These are phyloP conservation scores for Capsicum rhomboideum DNA, from an alignment of 257 asterid species.

Conservation along the genomic window DNA sequence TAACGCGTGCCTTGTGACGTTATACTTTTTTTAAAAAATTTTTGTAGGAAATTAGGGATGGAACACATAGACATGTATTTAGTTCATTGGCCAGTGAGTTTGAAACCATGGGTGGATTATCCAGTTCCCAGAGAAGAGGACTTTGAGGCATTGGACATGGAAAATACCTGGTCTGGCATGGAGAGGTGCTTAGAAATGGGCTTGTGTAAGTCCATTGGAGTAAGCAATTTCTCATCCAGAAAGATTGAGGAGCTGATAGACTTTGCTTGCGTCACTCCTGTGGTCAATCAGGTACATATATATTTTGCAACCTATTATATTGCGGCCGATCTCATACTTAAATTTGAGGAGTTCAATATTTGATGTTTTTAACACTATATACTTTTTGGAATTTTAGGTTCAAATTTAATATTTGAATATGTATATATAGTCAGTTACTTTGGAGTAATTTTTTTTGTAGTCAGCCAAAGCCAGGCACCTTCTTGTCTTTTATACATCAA, in stretches of 20 bases:
- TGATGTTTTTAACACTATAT: not conserved
- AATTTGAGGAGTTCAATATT: not conserved
- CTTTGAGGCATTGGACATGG: constrained; percentile 43
- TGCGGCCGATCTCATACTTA: not conserved
- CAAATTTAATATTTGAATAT: not conserved
- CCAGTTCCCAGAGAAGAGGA: constrained; percentile 62
- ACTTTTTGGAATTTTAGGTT: no score
- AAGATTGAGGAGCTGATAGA: constrained; percentile 41
- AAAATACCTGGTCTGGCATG: constrained; percentile 71
- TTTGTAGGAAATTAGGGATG: constrained; percentile 52
- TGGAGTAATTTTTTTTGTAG: not conserved
- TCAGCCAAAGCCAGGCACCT: not conserved
- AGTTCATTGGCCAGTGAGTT: constrained; percentile 85
- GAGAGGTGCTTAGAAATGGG: constrained; percentile 69
- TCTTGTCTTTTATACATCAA: not conserved
- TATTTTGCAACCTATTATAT: not conserved
- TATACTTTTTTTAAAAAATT: no score
- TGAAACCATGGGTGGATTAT: constrained; percentile 54
- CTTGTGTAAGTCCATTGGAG: constrained; percentile 62
- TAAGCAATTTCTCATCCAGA: constrained; percentile 66
- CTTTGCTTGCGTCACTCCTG: constrained; percentile 53
- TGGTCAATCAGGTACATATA: constrained; percentile 58
- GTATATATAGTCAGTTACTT: no score
- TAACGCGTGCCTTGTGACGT: no score
- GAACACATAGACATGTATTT: constrained; percentile 73